Evolutionary conservation across 768 basidiomycete genomes (phyloP), one percentile per base, ranked within the genome.

Genomic region (Lactarius pseudohatsudake): DNA sequence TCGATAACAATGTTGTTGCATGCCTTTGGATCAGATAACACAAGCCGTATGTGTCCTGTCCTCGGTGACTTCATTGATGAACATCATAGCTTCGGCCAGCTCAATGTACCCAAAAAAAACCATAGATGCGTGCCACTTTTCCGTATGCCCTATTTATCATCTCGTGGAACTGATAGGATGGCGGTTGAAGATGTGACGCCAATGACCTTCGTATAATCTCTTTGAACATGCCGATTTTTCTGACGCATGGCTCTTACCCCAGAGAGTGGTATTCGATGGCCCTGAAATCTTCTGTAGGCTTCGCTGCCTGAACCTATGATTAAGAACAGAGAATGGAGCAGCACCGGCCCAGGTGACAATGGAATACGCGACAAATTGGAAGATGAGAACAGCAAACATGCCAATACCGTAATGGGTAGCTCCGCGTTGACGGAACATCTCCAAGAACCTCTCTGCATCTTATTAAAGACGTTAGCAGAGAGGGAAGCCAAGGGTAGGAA

Each of bases 101-200:
- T 38, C 11, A 38, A 40, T 36, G 20, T 59, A 59, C 59, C n/a
- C 59, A 22, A 28, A 60, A 60, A 40, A 60, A 38, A 28, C 59
- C 40, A 16, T 38, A 40, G 9, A 43, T 11, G 22, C 22, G 40
- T 26, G 43, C n/a, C 36, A 60, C 59, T 38, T 40, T 43, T 43
- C 22, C 50, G 5, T 53, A 26, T 28, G 11, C 3, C 22, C 26
- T 53, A 26, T 53, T 2, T 26, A 50, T 22, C 11, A 11, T 16
- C 5, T 32, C 30, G 18, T 57, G 18, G 56, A 57, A 57, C 28
- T 57, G 26, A 53, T 34, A 36, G 56, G 18, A 34, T 10, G 8
- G 18, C n/a, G 30, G 30, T 36, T 20, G 56, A 15, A 16, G 5
- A 7, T 7, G 11, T 53, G 50, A 53, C 22, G 50, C 6, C 11